Evolutionary conservation across 352 stramenopile species (phyloP).

Genomic region (Pythium phragmiticola): DNA sequence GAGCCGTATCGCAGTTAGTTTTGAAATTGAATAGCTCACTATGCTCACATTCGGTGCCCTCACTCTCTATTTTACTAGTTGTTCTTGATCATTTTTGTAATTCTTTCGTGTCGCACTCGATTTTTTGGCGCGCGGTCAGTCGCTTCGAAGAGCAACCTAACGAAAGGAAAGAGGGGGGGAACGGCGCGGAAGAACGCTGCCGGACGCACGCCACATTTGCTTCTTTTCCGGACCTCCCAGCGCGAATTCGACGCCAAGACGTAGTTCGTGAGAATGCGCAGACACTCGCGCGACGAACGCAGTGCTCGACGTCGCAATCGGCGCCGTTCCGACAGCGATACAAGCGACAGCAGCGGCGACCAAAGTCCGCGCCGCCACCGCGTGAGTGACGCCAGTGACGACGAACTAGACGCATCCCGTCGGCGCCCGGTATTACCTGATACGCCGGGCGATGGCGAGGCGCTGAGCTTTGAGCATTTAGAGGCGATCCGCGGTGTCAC

Average conservation of each 20-base stretch:
- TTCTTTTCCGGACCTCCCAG: neutral
- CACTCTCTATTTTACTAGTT: neutral
- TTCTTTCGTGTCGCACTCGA: neutral
- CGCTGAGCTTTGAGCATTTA: constrained; percentile 50
- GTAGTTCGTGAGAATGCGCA: constrained; percentile 1
- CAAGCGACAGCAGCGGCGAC: constrained; percentile 8
- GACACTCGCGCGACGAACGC: constrained; percentile 18
- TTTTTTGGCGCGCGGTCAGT: constrained; percentile 20
- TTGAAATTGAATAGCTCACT: too few species aligned
- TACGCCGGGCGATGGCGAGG: constrained; percentile 7
- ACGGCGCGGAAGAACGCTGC: constrained; percentile 5
- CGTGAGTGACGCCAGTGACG: neutral
- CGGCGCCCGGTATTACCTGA: neutral
- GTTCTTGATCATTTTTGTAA: constrained; percentile 6
- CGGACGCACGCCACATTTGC: neutral
- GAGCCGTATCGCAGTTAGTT: too few species aligned
- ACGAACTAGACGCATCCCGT: neutral
- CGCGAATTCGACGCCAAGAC: neutral
- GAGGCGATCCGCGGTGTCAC: constrained; percentile 63
- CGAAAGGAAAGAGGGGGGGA: neutral
- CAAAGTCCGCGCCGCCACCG: neutral
- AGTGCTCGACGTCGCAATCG: constrained; percentile 10
- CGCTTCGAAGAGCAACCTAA: constrained; percentile 12
- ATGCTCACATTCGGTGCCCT: neutral
- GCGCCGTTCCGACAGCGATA: constrained; percentile 14